These are phyloP conservation scores for Centaurea solstitialis DNA, from an alignment of 129 eudicot genomes.

Conservation along the genomic window DNA sequence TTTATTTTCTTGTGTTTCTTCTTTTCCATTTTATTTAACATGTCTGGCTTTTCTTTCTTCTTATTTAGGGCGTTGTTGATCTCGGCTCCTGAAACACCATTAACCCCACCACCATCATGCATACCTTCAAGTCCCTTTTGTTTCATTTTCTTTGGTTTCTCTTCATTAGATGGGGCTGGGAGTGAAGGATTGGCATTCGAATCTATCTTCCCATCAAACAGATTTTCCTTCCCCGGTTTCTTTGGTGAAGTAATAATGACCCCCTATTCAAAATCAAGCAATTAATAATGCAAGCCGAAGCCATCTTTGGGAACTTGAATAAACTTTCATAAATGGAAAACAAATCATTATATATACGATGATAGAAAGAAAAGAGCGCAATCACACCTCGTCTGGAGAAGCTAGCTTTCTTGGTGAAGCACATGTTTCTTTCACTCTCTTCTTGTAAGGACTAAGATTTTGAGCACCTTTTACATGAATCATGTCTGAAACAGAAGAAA, in stretches of 20 bases:
- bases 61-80: conserved; percentile 12
- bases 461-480: conserved; percentile 55
- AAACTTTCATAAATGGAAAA: not conserved
- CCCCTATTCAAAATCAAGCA: conserved; percentile 35
- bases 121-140: conserved; percentile 14
- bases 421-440: conserved; percentile 35
- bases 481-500: conserved; percentile 85
- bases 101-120: conserved; percentile 13
- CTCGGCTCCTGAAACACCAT: not conserved
- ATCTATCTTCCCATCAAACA: conserved; percentile 48
- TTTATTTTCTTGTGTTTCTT: conserved; percentile 22
- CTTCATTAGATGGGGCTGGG: conserved; percentile 10
- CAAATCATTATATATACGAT: not conserved
- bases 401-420: conserved; percentile 40
- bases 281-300: not conserved
- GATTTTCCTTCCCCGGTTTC: conserved; percentile 71
- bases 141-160: conserved; percentile 40
- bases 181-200: conserved; percentile 27
- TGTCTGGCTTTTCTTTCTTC: conserved; percentile 31
- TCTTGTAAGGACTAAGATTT: conserved; percentile 29
- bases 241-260: conserved; percentile 42
- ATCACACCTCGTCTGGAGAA: conserved; percentile 43
- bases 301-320: not conserved
- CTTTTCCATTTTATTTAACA: conserved; percentile 15
- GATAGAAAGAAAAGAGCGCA: not conserved